Conservation (phyloP, 2,329 filamentous ascomycete genomes). For the Colletotrichum spaethianum region DNA sequence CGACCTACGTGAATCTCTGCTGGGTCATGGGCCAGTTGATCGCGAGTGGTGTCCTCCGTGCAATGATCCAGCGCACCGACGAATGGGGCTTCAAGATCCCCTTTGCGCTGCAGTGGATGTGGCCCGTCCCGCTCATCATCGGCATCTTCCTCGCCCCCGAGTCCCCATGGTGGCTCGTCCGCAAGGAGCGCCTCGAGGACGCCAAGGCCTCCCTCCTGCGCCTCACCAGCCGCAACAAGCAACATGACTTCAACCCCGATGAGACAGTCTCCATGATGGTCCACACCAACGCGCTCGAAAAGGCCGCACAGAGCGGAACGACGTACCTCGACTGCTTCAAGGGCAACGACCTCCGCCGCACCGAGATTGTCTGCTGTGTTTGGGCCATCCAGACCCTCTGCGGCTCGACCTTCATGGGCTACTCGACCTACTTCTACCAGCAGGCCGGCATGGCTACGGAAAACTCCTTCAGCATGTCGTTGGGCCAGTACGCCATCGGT, state of each 20-base stretch:
- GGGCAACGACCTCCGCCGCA: slow-evolving; percentile 60
- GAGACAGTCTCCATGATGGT: slow-evolving; percentile 66
- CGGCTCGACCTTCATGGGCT: slow-evolving; percentile 54
- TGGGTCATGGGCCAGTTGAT: slow-evolving; percentile 66
- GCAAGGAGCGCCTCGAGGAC: slow-evolving; percentile 55
- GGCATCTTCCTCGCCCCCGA: slow-evolving; percentile 62
- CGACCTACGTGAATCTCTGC: slow-evolving; percentile 63
- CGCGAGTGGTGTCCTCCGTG: slow-evolving; percentile 59
- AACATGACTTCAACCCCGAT: slow-evolving; percentile 54
- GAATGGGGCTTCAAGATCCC: slow-evolving; percentile 64
- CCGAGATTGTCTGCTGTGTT: slow-evolving; percentile 58
- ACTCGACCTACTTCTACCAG: slow-evolving; percentile 58
- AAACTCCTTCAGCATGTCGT: slow-evolving; percentile 56
- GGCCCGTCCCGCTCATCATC: slow-evolving; percentile 60
- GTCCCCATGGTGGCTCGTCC: slow-evolving; percentile 66
- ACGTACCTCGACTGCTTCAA: slow-evolving; percentile 64
- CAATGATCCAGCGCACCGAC: slow-evolving; percentile 53
- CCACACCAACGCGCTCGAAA: slow-evolving; percentile 65
- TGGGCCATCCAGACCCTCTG: slow-evolving; percentile 59
- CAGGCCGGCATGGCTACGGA: slow-evolving; percentile 57
- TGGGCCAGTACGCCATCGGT: slow-evolving; percentile 60
- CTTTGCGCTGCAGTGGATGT: slow-evolving; percentile 65
- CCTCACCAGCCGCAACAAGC: slow-evolving; percentile 52
- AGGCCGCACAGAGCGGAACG: slow-evolving; percentile 55
- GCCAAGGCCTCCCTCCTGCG: slow-evolving; percentile 56